Evolutionary conservation across 2,329 filamentous ascomycete genomes (phyloP).

Genomic region (Fusarium burgessii): DNA sequence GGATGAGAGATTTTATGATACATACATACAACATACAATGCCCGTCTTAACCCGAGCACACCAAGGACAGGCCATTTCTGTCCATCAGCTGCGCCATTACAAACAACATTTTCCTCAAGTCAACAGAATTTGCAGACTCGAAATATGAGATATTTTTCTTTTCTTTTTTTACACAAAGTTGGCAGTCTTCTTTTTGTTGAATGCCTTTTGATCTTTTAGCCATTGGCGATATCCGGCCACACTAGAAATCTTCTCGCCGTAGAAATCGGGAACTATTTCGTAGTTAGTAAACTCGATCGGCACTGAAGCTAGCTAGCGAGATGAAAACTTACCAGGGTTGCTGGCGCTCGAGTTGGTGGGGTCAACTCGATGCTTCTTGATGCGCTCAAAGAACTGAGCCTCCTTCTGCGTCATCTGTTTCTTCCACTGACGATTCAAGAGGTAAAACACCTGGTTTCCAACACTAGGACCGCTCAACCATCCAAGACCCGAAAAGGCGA

Average conservation of each 20-base stretch:
- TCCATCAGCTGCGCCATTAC: conserved; percentile 43
- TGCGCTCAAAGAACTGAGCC: conserved; percentile 89
- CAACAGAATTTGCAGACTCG: not conserved
- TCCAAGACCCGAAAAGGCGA: conserved; percentile 81
- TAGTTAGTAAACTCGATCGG: conserved; percentile 31
- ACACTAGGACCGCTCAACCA: conserved; percentile 90
- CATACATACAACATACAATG: conserved; percentile 49
- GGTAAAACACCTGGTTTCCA: conserved; percentile 83
- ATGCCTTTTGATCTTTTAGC: conserved; percentile 97
- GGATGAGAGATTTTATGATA: conserved; percentile 46
- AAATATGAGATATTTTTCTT: conserved; percentile 6
- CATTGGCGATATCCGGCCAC: conserved; percentile 92
- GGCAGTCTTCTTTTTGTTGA: conserved; percentile 91
- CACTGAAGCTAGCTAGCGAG: not conserved
- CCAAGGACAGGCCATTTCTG: conserved; percentile 28
- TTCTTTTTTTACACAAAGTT: conserved; percentile 64
- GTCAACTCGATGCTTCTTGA: conserved; percentile 93
- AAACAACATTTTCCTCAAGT: conserved; percentile 28
- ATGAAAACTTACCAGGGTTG: conserved; percentile 73
- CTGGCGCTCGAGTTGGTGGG: conserved; percentile 88
- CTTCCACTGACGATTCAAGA: conserved; percentile 78
- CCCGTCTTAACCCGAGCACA: conserved; percentile 37
- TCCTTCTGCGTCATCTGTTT: conserved; percentile 87
- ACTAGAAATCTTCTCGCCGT: conserved; percentile 97
- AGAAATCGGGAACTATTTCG: conserved; percentile 89